Base-by-base conservation (phyloP, 768 basidiomycete species). In the Pleurotus ostreatus region DNA sequence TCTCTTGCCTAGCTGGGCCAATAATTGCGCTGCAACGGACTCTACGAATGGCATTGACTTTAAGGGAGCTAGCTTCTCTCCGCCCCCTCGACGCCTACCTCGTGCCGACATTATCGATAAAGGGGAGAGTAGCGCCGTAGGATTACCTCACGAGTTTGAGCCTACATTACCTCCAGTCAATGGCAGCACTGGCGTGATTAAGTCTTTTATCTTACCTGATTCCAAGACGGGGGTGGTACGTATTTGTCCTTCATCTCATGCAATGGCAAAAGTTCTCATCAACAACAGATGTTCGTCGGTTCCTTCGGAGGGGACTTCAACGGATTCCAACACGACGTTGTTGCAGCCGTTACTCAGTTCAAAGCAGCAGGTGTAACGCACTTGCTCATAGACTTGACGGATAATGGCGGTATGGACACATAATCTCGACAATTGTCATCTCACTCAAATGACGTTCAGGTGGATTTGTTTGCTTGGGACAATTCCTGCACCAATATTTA, bases 401-500 rank as follows among this genome's bases (percentile, higher is more conserved):
- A 85, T 64, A 88, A 88, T 60, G 80, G 79, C 55, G 85, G 84
- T 78, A 34, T 45, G n/a, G 75, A 57, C 39, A 13, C 12, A 11
- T 25, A 15, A 8, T 23, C 15, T 30, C 18, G 22, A 37, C 22
- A 49, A 41, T 39, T 26, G 16, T 15, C 39, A 20, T 9, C 38
- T 30, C 49, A 22, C 57, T 30, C 44, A 16, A 46, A 46, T 55
- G 40, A 5, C 11, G 43, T 53, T 5, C 56, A 84, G 83, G 83
- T 55, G 85, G 85, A 22, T 83, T 78, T 55, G 74, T 86, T 6
- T 86, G 84, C 63, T 73, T 86, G 7, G 84, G 83, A 2, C 74
- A 79, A 39, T 85, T 83, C 71, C 68, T 88, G 44, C 81, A 83
- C 60, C 75, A 76, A 49, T 84, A 74, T 62, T 73, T 88, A 20